Evolutionary conservation across 306 rosid species (phyloP).

Genomic region (Acacia confusa): DNA sequence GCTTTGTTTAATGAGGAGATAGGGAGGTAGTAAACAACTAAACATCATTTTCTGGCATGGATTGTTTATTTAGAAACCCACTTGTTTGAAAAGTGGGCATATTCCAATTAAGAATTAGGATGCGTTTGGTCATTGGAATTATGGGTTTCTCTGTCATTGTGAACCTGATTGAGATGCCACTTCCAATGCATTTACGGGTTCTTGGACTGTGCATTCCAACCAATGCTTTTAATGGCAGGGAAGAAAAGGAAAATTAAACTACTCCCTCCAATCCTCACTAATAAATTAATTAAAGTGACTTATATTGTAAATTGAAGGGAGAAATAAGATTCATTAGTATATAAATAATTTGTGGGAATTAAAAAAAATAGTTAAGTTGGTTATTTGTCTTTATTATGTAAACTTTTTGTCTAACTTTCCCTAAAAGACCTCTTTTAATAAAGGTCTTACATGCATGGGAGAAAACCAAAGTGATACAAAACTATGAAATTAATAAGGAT

Average conservation of each 20-base stretch:
- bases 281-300: too few species aligned
- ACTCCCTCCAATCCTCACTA: too few species aligned
- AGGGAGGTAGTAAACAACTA: conserved; percentile 38
- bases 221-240: conserved; percentile 10
- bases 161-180: conserved; percentile 42
- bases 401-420: too few species aligned
- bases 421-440: too few species aligned
- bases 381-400: too few species aligned
- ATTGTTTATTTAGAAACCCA: conserved; percentile 27
- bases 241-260: not conserved
- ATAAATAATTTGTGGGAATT: too few species aligned
- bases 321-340: too few species aligned
- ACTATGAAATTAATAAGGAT: too few species aligned
- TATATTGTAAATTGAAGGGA: too few species aligned
- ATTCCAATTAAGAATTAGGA: conserved; percentile 34
- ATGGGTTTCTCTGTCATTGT: conserved; percentile 48
- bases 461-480: too few species aligned
- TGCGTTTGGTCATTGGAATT: conserved; percentile 16
- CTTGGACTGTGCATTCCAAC: conserved; percentile 38
- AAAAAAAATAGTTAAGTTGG: too few species aligned
- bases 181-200: conserved; percentile 40
- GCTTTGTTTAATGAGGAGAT: conserved; percentile 29
- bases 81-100: conserved; percentile 36
- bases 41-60: conserved; percentile 40
- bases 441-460: too few species aligned